Conservation (phyloP, 1,284 basidiomycete genomes). For the Coriolopsis trogii region DNA sequence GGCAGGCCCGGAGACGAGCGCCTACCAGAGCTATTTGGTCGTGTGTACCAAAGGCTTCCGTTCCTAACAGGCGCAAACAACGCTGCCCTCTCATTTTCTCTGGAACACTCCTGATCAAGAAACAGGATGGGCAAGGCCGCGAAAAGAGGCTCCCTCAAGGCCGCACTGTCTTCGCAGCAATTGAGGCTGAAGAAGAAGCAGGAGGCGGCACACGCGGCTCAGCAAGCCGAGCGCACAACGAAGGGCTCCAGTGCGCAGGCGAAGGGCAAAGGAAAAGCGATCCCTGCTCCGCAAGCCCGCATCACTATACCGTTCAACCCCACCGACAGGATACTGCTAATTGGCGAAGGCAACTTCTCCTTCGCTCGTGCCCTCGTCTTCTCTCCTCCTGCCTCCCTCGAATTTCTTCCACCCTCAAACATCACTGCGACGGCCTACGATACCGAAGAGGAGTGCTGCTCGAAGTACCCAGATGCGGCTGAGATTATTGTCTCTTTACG, state of each 20-base stretch:
- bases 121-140: constrained; percentile 48
- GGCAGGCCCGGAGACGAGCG: not conserved
- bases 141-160: constrained; percentile 61
- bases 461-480: constrained; percentile 85
- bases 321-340: constrained; percentile 81
- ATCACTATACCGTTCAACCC: constrained; percentile 72
- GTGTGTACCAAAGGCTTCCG: constrained; percentile 34
- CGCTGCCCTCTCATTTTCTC: constrained; percentile 11
- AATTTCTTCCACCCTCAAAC: constrained; percentile 63
- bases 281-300: constrained; percentile 27
- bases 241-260: constrained; percentile 32
- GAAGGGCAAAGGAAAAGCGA: constrained; percentile 33
- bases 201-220: constrained; percentile 49
- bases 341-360: constrained; percentile 98
- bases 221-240: constrained; percentile 51
- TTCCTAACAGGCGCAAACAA: constrained; percentile 40
- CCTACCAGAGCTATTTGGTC: constrained; percentile 23
- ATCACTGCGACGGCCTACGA: constrained; percentile 91
- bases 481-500: constrained; percentile 62
- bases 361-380: constrained; percentile 80
- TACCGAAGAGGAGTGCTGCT: constrained; percentile 72
- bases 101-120: constrained; percentile 5
- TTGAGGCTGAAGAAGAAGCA: constrained; percentile 63
- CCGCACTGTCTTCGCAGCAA: constrained; percentile 68
- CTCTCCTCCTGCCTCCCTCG: constrained; percentile 51